phyloP scores from a whole-genome alignment of 345 rosid species.

The Stellera chamaejasme region DNA sequence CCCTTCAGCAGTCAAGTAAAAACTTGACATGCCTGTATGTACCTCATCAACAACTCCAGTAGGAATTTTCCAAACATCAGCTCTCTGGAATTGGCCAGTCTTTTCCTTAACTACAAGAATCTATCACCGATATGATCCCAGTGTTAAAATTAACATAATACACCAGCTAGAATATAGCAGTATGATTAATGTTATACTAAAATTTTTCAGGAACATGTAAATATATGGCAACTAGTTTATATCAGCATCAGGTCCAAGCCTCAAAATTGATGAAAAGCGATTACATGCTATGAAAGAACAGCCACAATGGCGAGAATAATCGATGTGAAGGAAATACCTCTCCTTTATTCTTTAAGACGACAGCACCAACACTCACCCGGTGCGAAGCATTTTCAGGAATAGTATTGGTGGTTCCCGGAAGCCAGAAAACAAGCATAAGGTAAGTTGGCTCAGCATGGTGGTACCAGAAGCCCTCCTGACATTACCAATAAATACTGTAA shows the following conservation, averaged over 20 bases:
- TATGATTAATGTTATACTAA: too few species aligned
- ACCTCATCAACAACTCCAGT: constrained; percentile 86
- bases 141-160: too few species aligned
- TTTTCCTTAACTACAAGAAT: constrained; percentile 81
- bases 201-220: too few species aligned
- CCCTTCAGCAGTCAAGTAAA: neutral
- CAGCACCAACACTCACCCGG: constrained; percentile 62
- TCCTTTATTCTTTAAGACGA: constrained; percentile 56
- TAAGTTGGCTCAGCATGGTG: constrained; percentile 85
- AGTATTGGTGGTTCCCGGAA: constrained; percentile 50
- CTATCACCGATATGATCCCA: constrained; percentile 23
- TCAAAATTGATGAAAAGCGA: too few species aligned
- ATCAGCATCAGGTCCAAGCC: too few species aligned
- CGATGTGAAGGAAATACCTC: constrained; percentile 40
- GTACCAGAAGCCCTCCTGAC: constrained; percentile 63
- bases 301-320: neutral
- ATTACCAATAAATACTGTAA: constrained; percentile 1
- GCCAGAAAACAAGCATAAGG: constrained; percentile 81
- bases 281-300: too few species aligned
- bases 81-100: constrained; percentile 40
- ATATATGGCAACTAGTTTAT: too few species aligned
- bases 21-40: constrained; percentile 4
- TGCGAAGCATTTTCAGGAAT: constrained; percentile 80
- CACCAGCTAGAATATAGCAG: too few species aligned
- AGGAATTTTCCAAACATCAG: constrained; percentile 80